These are phyloP conservation scores for Trichoderma virens DNA, from an alignment of 495 filamentous ascomycete genomes.

Conservation along the genomic window DNA sequence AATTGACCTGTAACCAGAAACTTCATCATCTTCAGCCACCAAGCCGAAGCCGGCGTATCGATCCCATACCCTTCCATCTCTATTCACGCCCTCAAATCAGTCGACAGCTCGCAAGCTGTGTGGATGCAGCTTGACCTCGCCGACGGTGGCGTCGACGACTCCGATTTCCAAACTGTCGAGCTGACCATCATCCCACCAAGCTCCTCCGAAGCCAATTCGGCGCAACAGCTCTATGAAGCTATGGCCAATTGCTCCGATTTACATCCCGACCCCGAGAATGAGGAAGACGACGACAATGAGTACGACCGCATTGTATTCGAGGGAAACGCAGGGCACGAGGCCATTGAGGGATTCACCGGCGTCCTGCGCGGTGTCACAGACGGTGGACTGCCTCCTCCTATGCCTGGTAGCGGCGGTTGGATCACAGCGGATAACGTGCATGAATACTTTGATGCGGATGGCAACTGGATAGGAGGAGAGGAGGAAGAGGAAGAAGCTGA, in stretches of 20 bases:
- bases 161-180: slow-evolving; percentile 61
- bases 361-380: slow-evolving; percentile 33
- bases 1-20: slow-evolving; percentile 46
- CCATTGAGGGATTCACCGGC: slow-evolving; percentile 39
- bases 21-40: slow-evolving; percentile 62
- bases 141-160: slow-evolving; percentile 51
- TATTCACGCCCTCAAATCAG: slow-evolving; percentile 75
- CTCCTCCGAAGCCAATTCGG: slow-evolving; percentile 19
- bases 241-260: slow-evolving; percentile 82
- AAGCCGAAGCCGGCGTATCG: slow-evolving; percentile 53
- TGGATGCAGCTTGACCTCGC: slow-evolving; percentile 73
- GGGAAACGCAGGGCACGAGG: slow-evolving; percentile 30
- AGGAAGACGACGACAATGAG: slow-evolving; percentile 46
- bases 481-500: slow-evolving; percentile 23
- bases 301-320: slow-evolving; percentile 52
- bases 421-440: slow-evolving; percentile 94
- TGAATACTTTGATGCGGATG: slow-evolving; percentile 55
- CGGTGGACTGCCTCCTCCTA: slow-evolving; percentile 60
- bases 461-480: slow-evolving; percentile 44
- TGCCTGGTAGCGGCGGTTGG: slow-evolving; percentile 86
- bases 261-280: slow-evolving; percentile 68
- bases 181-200: slow-evolving; percentile 60
- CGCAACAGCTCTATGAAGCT: slow-evolving; percentile 59
- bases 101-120: slow-evolving; percentile 49
- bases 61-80: slow-evolving; percentile 86